phyloP scores from a whole-genome alignment of 1,284 basidiomycete genomes.

The Butyriboletus appendiculatus region DNA sequence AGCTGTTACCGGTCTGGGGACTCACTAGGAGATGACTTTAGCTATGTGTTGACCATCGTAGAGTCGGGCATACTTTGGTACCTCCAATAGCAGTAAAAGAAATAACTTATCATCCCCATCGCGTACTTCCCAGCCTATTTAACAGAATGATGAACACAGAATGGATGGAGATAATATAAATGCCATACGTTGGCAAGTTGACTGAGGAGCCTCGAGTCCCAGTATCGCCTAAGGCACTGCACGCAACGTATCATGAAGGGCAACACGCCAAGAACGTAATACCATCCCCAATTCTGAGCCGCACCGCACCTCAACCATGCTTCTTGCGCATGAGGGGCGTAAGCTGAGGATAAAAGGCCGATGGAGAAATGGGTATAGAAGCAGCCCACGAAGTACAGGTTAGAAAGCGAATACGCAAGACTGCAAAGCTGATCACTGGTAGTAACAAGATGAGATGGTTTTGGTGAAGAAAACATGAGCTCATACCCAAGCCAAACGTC shows the following conservation, averaged over 20 bases:
- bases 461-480: conserved; percentile 19
- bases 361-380: conserved; percentile 48
- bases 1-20: conserved; percentile 46
- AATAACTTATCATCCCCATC: conserved; percentile 61
- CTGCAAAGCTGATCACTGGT: conserved; percentile 83
- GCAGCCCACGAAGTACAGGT: conserved; percentile 75
- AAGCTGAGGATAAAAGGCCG: conserved; percentile 7
- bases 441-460: conserved; percentile 15
- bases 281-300: conserved; percentile 53
- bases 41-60: not conserved
- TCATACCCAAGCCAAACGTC: conserved; percentile 83
- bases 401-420: conserved; percentile 71
- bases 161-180: conserved; percentile 6
- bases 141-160: conserved; percentile 3
- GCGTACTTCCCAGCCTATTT: conserved; percentile 79
- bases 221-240: conserved; percentile 87
- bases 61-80: conserved; percentile 29
- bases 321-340: conserved; percentile 10
- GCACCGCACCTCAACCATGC: conserved; percentile 20
- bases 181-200: conserved; percentile 83
- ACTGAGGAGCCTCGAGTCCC: conserved; percentile 69
- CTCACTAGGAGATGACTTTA: conserved; percentile 5
- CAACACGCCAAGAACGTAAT: conserved; percentile 55
- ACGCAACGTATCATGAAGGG: conserved; percentile 77
- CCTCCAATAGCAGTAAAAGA: conserved; percentile 77